A percentile compares a stretch with the other conserved stretches of the same genome.
Evolutionary conservation across 2,329 filamentous ascomycete genomes (phyloP).

Genomic region (Ophiocordyceps australis): DNA sequence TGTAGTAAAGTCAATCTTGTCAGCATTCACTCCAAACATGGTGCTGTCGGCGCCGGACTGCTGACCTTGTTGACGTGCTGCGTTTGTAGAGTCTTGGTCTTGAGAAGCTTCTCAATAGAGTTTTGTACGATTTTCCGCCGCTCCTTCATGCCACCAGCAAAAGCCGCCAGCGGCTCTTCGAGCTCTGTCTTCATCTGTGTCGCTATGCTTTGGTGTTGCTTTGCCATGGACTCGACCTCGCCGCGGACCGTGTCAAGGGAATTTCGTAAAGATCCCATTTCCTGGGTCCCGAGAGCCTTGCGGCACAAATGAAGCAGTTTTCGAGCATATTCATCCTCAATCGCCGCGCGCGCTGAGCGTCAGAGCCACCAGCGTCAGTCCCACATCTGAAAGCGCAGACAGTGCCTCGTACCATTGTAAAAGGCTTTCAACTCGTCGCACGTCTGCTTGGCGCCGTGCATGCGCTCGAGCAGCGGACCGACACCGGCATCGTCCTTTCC

Average conservation of each 20-base stretch:
- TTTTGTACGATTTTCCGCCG: slow-evolving; percentile 89
- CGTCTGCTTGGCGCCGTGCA: slow-evolving; percentile 86
- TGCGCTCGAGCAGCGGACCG: slow-evolving; percentile 74
- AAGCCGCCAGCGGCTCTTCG: slow-evolving; percentile 82
- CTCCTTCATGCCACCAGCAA: slow-evolving; percentile 91
- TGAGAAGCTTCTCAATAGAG: slow-evolving; percentile 85
- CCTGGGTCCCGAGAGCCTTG: slow-evolving; percentile 77
- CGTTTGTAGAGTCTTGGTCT: slow-evolving; percentile 85
- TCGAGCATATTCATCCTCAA: slow-evolving; percentile 91
- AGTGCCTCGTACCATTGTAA: slow-evolving; percentile 65
- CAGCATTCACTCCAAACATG: too few relatives aligned
- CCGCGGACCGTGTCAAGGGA: slow-evolving; percentile 78
- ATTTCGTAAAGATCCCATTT: slow-evolving; percentile 63
- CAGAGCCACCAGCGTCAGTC: too few relatives aligned
- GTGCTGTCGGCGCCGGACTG: too few relatives aligned
- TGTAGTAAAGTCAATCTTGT: too few relatives aligned
- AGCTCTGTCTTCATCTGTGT: slow-evolving; percentile 90
- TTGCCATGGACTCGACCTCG: slow-evolving; percentile 86
- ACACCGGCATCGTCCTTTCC: slow-evolving; percentile 97
- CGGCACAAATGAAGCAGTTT: slow-evolving; percentile 74
- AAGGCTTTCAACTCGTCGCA: slow-evolving; percentile 87
- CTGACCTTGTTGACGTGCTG: slow-evolving; percentile 75
- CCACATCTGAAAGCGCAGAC: too few relatives aligned
- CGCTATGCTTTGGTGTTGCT: slow-evolving; percentile 80
- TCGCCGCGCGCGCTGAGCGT: slow-evolving; percentile 59